A percentile compares a stretch with the other conserved stretches of the same genome.
phyloP scores from a whole-genome alignment of 2,329 filamentous ascomycete genomes.

The Juglanconis juglandina region DNA sequence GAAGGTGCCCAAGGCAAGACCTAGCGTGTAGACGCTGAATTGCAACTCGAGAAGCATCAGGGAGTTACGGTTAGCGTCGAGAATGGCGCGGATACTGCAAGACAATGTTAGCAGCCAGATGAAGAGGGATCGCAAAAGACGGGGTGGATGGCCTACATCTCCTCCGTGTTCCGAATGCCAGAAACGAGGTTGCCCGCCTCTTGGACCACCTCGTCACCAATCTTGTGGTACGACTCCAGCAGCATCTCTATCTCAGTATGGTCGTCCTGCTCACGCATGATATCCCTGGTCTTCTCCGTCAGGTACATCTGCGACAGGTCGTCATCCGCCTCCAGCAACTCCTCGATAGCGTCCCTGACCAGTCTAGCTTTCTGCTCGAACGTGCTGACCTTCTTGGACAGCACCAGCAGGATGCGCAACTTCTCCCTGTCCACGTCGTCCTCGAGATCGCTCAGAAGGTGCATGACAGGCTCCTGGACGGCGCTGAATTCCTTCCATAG shows the following conservation, averaged over 20 bases:
- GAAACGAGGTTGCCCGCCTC: conserved; percentile 89
- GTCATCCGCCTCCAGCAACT: conserved; percentile 92
- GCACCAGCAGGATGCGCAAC: conserved; percentile 81
- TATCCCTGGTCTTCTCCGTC: conserved; percentile 77
- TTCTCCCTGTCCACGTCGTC: conserved; percentile 97
- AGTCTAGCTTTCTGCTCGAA: conserved; percentile 97
- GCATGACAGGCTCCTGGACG: conserved; percentile 86
- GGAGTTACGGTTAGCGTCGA: conserved; percentile 96
- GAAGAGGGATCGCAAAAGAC: neutral
- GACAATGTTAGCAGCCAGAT: conserved; percentile 23
- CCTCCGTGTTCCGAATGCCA: conserved; percentile 94
- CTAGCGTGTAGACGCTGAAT: conserved; percentile 90
- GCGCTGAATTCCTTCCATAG: conserved; percentile 93
- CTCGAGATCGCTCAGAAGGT: conserved; percentile 84
- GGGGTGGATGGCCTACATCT: conserved; percentile 68
- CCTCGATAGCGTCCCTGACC: conserved; percentile 90
- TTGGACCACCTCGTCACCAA: conserved; percentile 96
- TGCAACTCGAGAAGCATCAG: conserved; percentile 97
- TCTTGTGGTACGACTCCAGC: conserved; percentile 94
- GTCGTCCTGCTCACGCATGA: conserved; percentile 72
- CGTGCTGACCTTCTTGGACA: conserved; percentile 91
- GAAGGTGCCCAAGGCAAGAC: conserved; percentile 92
- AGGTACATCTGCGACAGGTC: conserved; percentile 94
- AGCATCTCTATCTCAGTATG: conserved; percentile 97
- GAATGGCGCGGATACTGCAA: conserved; percentile 82